Percentiles rank a stretch among this genome's conserved stretches.
These are phyloP conservation scores for Wickerhamomyces sydowiorum DNA, from an alignment of 805 yeast species.

Conservation along the genomic window DNA sequence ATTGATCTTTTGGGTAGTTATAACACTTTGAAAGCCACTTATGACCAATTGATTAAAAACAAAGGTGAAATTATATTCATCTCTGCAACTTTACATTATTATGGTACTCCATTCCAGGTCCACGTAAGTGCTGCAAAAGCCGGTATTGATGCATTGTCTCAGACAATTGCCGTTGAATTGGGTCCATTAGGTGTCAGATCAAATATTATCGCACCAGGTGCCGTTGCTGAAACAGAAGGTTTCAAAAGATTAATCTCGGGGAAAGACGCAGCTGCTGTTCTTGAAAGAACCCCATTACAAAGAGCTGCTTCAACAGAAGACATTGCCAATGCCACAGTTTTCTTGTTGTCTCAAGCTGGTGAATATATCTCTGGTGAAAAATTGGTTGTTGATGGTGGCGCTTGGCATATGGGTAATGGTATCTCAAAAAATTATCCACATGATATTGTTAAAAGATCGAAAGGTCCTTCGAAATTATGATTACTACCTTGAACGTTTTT, in stretches of 20 bases:
- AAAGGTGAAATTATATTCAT: slow-evolving; percentile 76
- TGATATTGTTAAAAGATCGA: slow-evolving; percentile 24
- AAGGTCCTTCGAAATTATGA: slow-evolving; percentile 32
- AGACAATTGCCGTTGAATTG: slow-evolving; percentile 81
- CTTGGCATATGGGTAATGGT: slow-evolving; percentile 71
- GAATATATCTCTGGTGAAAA: slow-evolving; percentile 70
- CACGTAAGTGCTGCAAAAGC: slow-evolving; percentile 97
- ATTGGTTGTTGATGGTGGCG: slow-evolving; percentile 84
- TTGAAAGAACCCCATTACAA: slow-evolving; percentile 47
- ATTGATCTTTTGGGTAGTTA: slow-evolving; percentile 87
- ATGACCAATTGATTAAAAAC: slow-evolving; percentile 53
- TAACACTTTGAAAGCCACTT: slow-evolving; percentile 83
- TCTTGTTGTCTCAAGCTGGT: slow-evolving; percentile 79
- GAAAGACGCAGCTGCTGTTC: slow-evolving; percentile 33
- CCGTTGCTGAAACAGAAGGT: slow-evolving; percentile 86
- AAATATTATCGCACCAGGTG: slow-evolving; percentile 90
- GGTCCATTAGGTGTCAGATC: slow-evolving; percentile 85
- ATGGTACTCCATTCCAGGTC: slow-evolving; percentile 81
- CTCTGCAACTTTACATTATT: slow-evolving; percentile 84
- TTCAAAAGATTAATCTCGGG: slow-evolving; percentile 52
- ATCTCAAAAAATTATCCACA: slow-evolving; percentile 40
- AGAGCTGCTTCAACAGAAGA: slow-evolving; percentile 67
- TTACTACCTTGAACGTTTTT: slow-evolving; percentile 3
- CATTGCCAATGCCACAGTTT: slow-evolving; percentile 85
- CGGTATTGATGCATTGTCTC: slow-evolving; percentile 84